Evolutionary conservation across 257 asterid genomes (phyloP).

Genomic region (Petunia secreta): DNA sequence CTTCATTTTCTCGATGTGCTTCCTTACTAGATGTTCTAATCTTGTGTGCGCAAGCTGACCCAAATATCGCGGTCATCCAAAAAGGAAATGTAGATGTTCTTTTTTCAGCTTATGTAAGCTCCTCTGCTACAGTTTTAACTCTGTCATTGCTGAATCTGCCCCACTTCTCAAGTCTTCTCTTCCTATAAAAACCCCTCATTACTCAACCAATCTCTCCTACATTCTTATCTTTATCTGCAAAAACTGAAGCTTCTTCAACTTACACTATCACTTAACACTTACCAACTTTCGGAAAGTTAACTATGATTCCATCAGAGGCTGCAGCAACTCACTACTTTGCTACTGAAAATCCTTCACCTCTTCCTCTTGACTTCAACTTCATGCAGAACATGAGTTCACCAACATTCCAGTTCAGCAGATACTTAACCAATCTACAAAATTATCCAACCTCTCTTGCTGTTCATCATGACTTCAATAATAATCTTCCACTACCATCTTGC

Average conservation of each 20-base stretch:
- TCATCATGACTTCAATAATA: constrained; percentile 42
- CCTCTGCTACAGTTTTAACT: constrained; percentile 29
- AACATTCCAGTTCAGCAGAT: constrained; percentile 43
- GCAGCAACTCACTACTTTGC: constrained; percentile 54
- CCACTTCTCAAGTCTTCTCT: constrained; percentile 34
- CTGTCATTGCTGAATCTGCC: constrained; percentile 35
- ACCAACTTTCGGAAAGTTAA: constrained; percentile 30
- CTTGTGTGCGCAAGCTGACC: no score
- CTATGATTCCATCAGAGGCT: constrained; percentile 60
- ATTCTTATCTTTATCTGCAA: constrained; percentile 31
- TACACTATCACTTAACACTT: constrained; percentile 21
- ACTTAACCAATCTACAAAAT: constrained; percentile 38
- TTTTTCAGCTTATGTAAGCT: constrained; percentile 52
- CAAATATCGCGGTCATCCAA: no score
- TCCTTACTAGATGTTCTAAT: not conserved
- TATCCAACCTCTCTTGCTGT: constrained; percentile 35
- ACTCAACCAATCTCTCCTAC: constrained; percentile 49
- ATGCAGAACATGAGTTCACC: constrained; percentile 46
- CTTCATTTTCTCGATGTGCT: constrained; percentile 27
- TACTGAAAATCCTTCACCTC: constrained; percentile 46
- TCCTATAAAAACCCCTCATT: constrained; percentile 62
- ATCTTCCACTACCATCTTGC: constrained; percentile 35
- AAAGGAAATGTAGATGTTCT: constrained; percentile 31
- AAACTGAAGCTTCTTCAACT: not conserved
- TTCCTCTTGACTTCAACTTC: constrained; percentile 47